Conservation (phyloP, 1,139 yeast species). For the Candida sp. region DNA sequence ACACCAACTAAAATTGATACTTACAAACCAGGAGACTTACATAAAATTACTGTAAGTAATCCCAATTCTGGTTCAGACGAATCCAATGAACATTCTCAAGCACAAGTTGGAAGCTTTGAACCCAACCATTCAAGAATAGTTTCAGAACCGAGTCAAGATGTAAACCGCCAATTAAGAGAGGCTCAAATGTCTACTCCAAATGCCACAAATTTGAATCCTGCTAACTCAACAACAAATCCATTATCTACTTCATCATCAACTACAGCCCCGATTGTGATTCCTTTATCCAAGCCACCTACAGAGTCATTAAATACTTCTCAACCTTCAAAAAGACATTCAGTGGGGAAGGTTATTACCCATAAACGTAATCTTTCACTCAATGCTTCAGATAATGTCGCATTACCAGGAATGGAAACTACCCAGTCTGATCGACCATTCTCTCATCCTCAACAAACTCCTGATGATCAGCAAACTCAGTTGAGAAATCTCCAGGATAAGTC, state of each 20-base stretch:
- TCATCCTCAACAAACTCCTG: background rate
- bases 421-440: background rate
- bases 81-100: too few species aligned
- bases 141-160: too few species aligned
- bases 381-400: background rate
- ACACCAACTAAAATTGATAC: background rate
- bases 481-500: background rate
- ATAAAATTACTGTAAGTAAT: too few species aligned
- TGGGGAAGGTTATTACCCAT: background rate
- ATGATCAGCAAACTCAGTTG: background rate
- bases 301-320: background rate
- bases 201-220: background rate
- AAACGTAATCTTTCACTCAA: background rate
- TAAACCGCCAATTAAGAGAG: background rate
- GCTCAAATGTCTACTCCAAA: background rate
- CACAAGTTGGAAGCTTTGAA: too few species aligned
- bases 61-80: too few species aligned
- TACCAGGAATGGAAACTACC: background rate
- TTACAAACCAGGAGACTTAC: background rate
- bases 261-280: background rate
- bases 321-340: background rate
- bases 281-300: background rate
- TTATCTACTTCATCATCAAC: background rate
- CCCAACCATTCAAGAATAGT: too few species aligned
- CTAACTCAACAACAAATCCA: background rate